These are phyloP conservation scores for Clathrus columnatus DNA, from an alignment of 768 basidiomycete genomes.

Conservation along the genomic window DNA sequence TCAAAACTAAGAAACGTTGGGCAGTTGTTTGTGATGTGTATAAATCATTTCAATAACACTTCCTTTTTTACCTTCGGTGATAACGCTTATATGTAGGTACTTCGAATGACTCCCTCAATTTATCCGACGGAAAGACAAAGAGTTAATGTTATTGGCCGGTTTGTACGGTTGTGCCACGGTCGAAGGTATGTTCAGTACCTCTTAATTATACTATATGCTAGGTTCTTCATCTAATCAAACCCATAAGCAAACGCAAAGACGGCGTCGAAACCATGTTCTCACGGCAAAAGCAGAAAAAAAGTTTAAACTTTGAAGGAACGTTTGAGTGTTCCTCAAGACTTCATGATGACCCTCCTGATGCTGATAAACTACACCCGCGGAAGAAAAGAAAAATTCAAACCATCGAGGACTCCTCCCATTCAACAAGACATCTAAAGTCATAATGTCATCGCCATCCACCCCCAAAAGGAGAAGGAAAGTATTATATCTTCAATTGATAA, in stretches of 20 bases:
- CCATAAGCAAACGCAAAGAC: constrained; percentile 69
- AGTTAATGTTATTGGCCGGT: constrained; percentile 79
- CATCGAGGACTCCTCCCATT: not conserved
- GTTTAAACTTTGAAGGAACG: not conserved
- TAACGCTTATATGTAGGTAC: constrained; percentile 43
- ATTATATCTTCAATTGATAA: not conserved
- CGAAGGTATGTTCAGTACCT: constrained; percentile 37
- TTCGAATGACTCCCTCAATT: constrained; percentile 96
- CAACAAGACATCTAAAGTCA: not conserved
- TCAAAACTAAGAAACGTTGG: constrained; percentile 78
- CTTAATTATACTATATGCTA: too few species aligned
- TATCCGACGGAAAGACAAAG: constrained; percentile 53
- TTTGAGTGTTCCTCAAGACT: not conserved
- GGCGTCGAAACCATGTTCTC: constrained; percentile 80
- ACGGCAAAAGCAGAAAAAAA: constrained; percentile 34
- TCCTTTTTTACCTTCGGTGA: not conserved
- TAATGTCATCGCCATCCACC: not conserved
- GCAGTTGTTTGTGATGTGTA: constrained; percentile 73
- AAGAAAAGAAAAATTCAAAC: not conserved
- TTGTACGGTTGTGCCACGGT: constrained; percentile 70
- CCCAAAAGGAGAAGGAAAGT: not conserved
- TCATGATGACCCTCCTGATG: not conserved
- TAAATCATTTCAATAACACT: constrained; percentile 13
- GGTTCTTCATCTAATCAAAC: constrained; percentile 81
- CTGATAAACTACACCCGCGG: not conserved